Evolutionary conservation across 83 land plant genomes (phyloP).

Genomic region (Thuja plicata): DNA sequence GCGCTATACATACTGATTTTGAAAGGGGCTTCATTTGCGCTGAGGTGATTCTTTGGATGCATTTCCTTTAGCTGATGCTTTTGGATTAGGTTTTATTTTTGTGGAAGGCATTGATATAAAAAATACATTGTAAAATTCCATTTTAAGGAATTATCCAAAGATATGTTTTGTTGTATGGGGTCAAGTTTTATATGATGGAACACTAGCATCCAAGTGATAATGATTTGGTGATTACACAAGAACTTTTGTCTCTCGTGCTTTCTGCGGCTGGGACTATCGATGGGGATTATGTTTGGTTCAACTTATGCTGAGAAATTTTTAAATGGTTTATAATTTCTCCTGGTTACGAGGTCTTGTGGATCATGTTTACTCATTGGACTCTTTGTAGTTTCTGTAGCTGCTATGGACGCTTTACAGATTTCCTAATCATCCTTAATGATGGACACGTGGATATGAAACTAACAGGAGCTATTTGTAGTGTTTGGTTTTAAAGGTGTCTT

Average conservation of each 20-base stretch:
- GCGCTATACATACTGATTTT: slow-evolving; percentile 95
- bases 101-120: not conserved
- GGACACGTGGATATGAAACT: not conserved
- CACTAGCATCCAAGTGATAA: not conserved
- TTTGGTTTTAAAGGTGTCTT: not conserved
- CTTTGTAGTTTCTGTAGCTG: not conserved
- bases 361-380: not conserved
- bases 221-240: not conserved
- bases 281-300: not conserved
- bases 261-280: not conserved
- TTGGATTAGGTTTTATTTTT: not conserved
- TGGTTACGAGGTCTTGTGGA: not conserved
- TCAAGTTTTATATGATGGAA: not conserved
- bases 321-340: not conserved
- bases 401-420: not conserved
- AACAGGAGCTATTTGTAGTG: not conserved
- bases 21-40: slow-evolving; percentile 99
- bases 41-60: slow-evolving; percentile 55
- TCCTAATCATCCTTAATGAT: not conserved
- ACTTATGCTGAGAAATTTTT: not conserved
- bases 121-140: not conserved
- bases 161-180: not conserved
- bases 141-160: not conserved
- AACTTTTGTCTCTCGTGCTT: not conserved
- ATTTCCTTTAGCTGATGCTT: not conserved